phyloP scores from a whole-genome alignment of 768 basidiomycete species.

The Melanogaster broomeanus region DNA sequence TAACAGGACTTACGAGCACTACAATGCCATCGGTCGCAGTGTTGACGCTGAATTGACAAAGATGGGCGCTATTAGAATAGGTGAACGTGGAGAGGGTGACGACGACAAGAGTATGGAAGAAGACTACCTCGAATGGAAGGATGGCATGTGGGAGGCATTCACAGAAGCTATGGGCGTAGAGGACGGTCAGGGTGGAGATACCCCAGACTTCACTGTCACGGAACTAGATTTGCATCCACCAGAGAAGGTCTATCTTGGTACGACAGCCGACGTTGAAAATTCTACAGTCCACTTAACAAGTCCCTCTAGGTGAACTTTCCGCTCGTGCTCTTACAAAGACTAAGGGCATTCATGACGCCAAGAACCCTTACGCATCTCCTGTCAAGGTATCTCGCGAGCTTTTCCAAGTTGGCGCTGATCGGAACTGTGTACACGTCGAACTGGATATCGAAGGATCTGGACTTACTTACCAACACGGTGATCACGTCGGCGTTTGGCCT shows the following conservation, averaged over 20 bases:
- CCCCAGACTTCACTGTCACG: slow-evolving; percentile 89
- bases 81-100: slow-evolving; percentile 92
- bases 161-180: slow-evolving; percentile 83
- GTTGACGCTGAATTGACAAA: slow-evolving; percentile 72
- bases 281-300: not conserved
- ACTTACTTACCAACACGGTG: slow-evolving; percentile 98
- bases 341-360: slow-evolving; percentile 95
- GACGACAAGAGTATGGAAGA: slow-evolving; percentile 99
- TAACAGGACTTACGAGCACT: slow-evolving; percentile 94
- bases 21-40: slow-evolving; percentile 84
- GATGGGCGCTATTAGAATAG: slow-evolving; percentile 85
- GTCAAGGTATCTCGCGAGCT: slow-evolving; percentile 79
- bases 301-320: slow-evolving; percentile 79
- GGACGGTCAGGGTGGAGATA: slow-evolving; percentile 95
- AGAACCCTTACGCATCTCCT: slow-evolving; percentile 94
- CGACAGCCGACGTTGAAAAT: slow-evolving; percentile 19
- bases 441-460: slow-evolving; percentile 93
- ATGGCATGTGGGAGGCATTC: slow-evolving; percentile 93
- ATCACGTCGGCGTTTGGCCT: slow-evolving; percentile 98
- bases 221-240: slow-evolving; percentile 73
- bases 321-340: slow-evolving; percentile 91
- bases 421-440: slow-evolving; percentile 95
- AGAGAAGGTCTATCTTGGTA: slow-evolving; percentile 94
- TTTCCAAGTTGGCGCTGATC: slow-evolving; percentile 68
- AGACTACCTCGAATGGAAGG: slow-evolving; percentile 99